Evolutionary conservation across 164 flowering plant species (phyloP).

Genomic region (Akebia trifoliata): DNA sequence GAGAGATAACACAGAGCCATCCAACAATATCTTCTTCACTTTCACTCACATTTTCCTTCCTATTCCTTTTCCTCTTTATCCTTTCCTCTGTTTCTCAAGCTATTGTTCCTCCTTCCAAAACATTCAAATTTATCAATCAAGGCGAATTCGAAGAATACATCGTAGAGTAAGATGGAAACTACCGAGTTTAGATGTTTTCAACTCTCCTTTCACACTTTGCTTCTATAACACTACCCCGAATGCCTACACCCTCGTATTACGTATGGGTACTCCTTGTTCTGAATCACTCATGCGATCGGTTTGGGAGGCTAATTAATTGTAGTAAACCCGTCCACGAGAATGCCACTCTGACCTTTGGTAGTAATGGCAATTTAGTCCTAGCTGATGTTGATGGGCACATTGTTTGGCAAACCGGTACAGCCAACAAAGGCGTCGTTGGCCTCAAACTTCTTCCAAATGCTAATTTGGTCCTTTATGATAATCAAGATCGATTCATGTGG

Average conservation of each 20-base stretch:
- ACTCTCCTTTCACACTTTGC: constrained; percentile 22
- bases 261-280: constrained; percentile 20
- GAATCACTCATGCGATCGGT: constrained; percentile 33
- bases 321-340: constrained; percentile 26
- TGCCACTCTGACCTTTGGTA: constrained; percentile 24
- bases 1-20: no score
- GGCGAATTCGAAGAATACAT: constrained; percentile 37
- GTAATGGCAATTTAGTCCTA: constrained; percentile 30
- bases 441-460: constrained; percentile 18
- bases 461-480: constrained; percentile 25
- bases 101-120: constrained; percentile 31
- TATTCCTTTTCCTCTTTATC: constrained; percentile 12
- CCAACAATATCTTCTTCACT: no score
- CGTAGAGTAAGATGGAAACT: constrained; percentile 40
- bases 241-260: constrained; percentile 23
- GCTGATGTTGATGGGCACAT: constrained; percentile 26
- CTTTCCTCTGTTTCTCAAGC: constrained; percentile 22
- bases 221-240: constrained; percentile 39
- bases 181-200: constrained; percentile 17
- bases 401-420: constrained; percentile 31
- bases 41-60: no score
- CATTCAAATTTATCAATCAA: constrained; percentile 37
- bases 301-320: constrained; percentile 39
- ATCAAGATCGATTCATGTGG: constrained; percentile 22
- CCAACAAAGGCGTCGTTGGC: constrained; percentile 27